Conservation (phyloP, 441 rosid genomes). For the Pelargonium australe region DNA sequence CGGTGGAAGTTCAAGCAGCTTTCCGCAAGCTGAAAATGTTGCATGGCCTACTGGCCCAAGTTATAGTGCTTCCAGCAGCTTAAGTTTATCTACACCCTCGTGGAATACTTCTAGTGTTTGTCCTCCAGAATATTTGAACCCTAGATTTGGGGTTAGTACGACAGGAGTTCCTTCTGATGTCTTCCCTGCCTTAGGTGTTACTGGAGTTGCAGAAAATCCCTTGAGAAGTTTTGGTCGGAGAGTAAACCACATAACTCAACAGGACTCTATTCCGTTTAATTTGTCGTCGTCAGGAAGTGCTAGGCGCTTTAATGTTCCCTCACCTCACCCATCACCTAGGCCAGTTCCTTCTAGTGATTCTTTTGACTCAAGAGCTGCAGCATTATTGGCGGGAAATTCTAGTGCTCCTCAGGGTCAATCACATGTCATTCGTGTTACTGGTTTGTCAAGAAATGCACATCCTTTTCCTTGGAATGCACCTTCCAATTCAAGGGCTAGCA, state of each 20-base stretch:
- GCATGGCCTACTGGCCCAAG: constrained; percentile 34
- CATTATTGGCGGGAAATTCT: constrained; percentile 25
- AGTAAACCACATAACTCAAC: constrained; percentile 40
- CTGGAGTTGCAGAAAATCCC: constrained; percentile 30
- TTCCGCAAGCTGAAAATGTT: constrained; percentile 42
- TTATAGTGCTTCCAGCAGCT: constrained; percentile 50
- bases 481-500: constrained; percentile 42
- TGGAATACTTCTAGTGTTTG: constrained; percentile 33
- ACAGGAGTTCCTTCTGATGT: constrained; percentile 39
- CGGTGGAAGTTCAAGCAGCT: constrained; percentile 46
- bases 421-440: constrained; percentile 25
- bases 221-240: constrained; percentile 41
- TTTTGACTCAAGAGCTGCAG: constrained; percentile 38
- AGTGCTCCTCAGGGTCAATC: constrained; percentile 33
- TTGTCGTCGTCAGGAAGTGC: constrained; percentile 38
- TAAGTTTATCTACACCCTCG: constrained; percentile 51
- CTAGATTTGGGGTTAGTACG: constrained; percentile 41
- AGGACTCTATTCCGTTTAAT: constrained; percentile 40
- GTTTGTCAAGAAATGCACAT: constrained; percentile 37
- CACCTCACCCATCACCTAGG: constrained; percentile 36
- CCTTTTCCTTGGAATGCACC: constrained; percentile 46
- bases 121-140: constrained; percentile 38
- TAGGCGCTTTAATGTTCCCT: constrained; percentile 32
- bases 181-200: constrained; percentile 33
- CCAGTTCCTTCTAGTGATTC: constrained; percentile 38